Evolutionary conservation across 176 grass and related monocot species (phyloP).

Genomic region (Miscanthus lutarioriparius): DNA sequence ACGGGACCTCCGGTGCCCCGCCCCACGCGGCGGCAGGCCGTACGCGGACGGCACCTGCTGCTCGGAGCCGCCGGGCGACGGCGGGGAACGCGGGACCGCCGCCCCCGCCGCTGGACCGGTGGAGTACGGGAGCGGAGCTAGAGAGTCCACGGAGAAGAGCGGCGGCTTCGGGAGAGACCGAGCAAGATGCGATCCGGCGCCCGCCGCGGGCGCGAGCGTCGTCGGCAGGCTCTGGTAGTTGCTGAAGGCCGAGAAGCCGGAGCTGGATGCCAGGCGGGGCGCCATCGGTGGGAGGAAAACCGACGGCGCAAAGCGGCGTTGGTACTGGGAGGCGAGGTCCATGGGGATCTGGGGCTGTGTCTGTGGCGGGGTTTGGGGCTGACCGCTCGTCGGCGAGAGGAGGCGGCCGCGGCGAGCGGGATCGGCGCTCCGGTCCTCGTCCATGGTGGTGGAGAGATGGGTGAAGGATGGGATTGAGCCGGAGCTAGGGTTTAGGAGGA

Average conservation of each 20-base stretch:
- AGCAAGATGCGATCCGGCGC: constrained; percentile 37
- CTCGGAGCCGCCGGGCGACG: constrained; percentile 5
- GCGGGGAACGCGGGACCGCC: constrained; percentile 17
- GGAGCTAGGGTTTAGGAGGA: constrained; percentile 23
- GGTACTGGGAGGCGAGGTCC: constrained; percentile 20
- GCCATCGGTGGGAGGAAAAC: constrained; percentile 1
- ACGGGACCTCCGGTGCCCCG: constrained; percentile 58
- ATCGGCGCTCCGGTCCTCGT: constrained; percentile 22
- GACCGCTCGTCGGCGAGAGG: background rate
- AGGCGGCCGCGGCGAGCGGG: constrained; percentile 3
- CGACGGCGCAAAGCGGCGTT: background rate
- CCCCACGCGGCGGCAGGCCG: constrained; percentile 44
- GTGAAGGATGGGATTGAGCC: background rate
- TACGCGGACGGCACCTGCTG: background rate
- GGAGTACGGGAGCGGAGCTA: constrained; percentile 21
- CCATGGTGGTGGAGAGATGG: constrained; percentile 17
- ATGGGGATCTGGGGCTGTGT: background rate
- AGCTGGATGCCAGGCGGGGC: background rate
- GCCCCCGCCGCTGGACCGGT: background rate
- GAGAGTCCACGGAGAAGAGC: constrained; percentile 46
- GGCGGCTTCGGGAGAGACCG: constrained; percentile 33
- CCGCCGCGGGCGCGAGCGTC: background rate
- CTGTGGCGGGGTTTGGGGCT: background rate
- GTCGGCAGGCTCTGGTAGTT: constrained; percentile 31
- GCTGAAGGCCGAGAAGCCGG: constrained; percentile 27